A percentile compares a stretch with the other conserved stretches of the same genome.
Evolutionary conservation across 352 stramenopile genomes (phyloP).

Genomic region (Aphanomyces astaci): DNA sequence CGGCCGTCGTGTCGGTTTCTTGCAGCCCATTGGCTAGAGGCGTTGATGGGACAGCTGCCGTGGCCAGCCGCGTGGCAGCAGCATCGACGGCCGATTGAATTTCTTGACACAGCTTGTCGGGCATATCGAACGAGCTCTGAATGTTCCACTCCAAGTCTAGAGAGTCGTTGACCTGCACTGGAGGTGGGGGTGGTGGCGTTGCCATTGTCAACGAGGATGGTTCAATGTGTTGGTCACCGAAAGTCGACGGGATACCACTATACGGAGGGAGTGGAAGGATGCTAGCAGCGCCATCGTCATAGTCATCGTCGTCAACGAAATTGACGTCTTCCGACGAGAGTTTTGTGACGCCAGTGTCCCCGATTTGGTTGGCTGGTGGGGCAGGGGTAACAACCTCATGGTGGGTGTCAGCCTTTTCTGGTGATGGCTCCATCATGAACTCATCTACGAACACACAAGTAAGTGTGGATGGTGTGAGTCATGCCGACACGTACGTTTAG

Average conservation of each 20-base stretch:
- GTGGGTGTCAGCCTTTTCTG: background rate
- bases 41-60: background rate
- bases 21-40: background rate
- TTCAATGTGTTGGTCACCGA: no score
- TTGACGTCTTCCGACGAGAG: background rate
- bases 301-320: background rate
- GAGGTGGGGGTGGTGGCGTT: background rate
- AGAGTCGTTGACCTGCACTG: background rate
- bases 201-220: background rate
- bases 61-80: background rate
- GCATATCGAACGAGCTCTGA: background rate
- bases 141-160: constrained; percentile 1
- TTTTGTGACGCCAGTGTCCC: background rate
- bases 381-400: no score
- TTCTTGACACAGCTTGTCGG: constrained; percentile 13
- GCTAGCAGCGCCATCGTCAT: background rate
- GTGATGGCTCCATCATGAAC: background rate
- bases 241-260: no score
- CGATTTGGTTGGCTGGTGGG: background rate
- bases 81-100: constrained; percentile 20
- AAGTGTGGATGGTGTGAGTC: background rate
- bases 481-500: background rate
- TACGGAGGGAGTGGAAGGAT: background rate
- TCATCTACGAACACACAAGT: background rate
- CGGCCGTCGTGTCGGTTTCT: background rate